These are phyloP conservation scores for Linnemannia exigua DNA, from an alignment of 192 early-diverging fungal genomes.

Conservation along the genomic window DNA sequence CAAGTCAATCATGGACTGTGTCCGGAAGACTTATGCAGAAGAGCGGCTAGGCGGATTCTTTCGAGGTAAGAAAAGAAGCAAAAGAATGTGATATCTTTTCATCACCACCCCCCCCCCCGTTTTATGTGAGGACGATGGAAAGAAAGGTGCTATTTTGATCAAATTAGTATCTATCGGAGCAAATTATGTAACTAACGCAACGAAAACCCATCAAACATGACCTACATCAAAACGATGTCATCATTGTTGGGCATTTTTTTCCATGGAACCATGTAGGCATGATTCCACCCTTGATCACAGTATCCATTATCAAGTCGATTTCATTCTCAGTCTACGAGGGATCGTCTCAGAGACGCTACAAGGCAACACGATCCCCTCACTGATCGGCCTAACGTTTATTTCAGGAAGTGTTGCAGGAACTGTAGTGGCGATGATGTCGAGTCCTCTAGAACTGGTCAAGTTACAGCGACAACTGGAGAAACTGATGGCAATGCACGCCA, in stretches of 20 bases:
- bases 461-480: conserved; percentile 80
- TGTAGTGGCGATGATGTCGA: conserved; percentile 76
- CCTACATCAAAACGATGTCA: neutral
- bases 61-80: conserved; percentile 71
- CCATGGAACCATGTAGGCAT: conserved; percentile 58
- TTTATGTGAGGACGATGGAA: neutral
- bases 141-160: neutral
- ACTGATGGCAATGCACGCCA: conserved; percentile 66
- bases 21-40: conserved; percentile 78
- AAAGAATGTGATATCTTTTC: no score
- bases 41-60: conserved; percentile 92
- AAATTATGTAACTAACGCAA: neutral
- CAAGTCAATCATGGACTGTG: conserved; percentile 81
- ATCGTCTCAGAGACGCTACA: conserved; percentile 52
- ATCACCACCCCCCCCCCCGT: neutral
- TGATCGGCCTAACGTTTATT: conserved; percentile 60
- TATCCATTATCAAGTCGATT: conserved; percentile 89
- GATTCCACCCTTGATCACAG: conserved; percentile 85
- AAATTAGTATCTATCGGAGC: neutral
- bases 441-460: conserved; percentile 85
- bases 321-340: conserved; percentile 92
- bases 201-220: neutral
- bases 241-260: neutral
- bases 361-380: conserved; percentile 54
- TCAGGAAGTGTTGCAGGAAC: conserved; percentile 75